A percentile compares a stretch with the other conserved stretches of the same genome.
Conservation (phyloP, 495 filamentous ascomycete species). For the Penicillium coffeae region DNA sequence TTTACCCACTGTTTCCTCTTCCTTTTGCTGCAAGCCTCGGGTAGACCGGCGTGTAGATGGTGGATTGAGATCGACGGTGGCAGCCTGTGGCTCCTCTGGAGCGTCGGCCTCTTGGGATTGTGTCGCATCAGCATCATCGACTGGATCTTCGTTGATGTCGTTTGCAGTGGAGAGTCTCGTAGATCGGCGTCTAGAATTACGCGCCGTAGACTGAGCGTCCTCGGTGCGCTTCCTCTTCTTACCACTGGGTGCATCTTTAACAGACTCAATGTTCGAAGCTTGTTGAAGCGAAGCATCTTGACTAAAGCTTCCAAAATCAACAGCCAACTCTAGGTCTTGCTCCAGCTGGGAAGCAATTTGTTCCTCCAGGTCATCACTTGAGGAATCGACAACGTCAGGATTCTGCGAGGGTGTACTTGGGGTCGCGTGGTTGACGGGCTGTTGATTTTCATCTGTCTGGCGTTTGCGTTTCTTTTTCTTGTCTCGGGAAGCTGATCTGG, state of each 20-base stretch:
- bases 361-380: constrained; percentile 40
- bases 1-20: background rate
- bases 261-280: constrained; percentile 1
- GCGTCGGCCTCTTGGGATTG: constrained; percentile 17
- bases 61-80: constrained; percentile 12
- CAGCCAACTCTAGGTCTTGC: constrained; percentile 38
- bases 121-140: constrained; percentile 11
- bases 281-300: no score
- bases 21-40: constrained; percentile 22
- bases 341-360: constrained; percentile 45
- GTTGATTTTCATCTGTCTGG: background rate
- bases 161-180: constrained; percentile 23
- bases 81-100: constrained; percentile 2
- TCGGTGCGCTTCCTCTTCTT: constrained; percentile 41
- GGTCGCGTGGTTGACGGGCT: background rate
- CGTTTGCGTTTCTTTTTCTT: background rate
- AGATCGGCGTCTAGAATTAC: constrained; percentile 30
- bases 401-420: background rate
- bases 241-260: constrained; percentile 7
- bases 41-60: constrained; percentile 19
- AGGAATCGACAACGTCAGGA: constrained; percentile 25
- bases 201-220: constrained; percentile 5
- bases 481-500: constrained; percentile 8
- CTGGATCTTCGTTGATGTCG: constrained; percentile 4
- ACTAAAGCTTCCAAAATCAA: constrained; percentile 19